A percentile compares a stretch with the other conserved stretches of the same genome.
Evolutionary conservation across 2,329 filamentous ascomycete species (phyloP).

Genomic region (Fusarium lyarnte): DNA sequence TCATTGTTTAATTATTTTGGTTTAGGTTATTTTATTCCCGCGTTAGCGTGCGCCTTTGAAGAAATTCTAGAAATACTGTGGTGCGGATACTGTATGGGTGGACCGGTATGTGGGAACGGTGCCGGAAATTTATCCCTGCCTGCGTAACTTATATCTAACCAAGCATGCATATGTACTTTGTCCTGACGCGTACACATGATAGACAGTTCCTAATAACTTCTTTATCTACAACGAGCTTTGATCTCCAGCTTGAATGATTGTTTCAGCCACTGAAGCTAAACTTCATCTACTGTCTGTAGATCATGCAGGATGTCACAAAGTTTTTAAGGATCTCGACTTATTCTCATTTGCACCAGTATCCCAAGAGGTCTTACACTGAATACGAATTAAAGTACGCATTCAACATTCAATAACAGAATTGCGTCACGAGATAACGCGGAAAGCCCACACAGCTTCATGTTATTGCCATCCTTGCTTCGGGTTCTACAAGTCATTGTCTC

Average conservation of each 20-base stretch:
- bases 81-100: not conserved
- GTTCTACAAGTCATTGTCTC: not conserved
- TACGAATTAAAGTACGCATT: not conserved
- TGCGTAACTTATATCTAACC: conserved; percentile 4
- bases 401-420: not conserved
- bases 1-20: conserved; percentile 7
- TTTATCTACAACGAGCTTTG: conserved; percentile 6
- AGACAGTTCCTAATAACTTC: not conserved
- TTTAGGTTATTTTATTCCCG: conserved; percentile 10
- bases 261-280: not conserved
- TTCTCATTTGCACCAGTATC: not conserved
- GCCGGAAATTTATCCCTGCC: not conserved
- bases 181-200: not conserved
- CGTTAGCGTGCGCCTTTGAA: not conserved
- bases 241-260: not conserved
- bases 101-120: not conserved
- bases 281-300: not conserved
- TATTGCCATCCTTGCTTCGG: not conserved
- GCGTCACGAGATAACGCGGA: not conserved
- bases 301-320: not conserved
- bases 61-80: conserved; percentile 2
- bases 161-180: not conserved
- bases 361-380: not conserved
- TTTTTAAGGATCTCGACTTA: not conserved
- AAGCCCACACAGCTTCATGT: not conserved